Conservation (phyloP, 768 basidiomycete genomes). For the Lactifluus echinatus region DNA sequence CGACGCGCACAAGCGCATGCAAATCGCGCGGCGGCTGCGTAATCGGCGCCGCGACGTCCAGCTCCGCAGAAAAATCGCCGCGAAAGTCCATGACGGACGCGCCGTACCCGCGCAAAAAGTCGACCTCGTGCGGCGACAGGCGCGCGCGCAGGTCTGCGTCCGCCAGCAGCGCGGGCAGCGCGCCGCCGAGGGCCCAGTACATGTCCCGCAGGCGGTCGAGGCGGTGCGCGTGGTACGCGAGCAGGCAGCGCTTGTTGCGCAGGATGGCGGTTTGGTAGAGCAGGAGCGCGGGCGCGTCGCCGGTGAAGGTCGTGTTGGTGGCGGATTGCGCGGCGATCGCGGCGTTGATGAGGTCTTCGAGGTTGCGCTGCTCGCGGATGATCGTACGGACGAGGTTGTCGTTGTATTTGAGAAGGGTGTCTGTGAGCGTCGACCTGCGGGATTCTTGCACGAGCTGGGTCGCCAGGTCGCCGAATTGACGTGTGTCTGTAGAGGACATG, state of each 20-base stretch:
- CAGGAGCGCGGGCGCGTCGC: constrained; percentile 54
- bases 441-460: constrained; percentile 84
- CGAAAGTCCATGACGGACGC: constrained; percentile 76
- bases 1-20: constrained; percentile 79
- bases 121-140: constrained; percentile 73
- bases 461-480: constrained; percentile 77
- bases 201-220: constrained; percentile 74
- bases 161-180: constrained; percentile 72
- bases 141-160: constrained; percentile 60
- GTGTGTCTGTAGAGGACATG: constrained; percentile 37
- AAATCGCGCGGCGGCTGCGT: constrained; percentile 81
- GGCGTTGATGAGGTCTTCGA: constrained; percentile 47
- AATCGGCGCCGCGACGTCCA: constrained; percentile 82
- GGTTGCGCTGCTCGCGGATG: constrained; percentile 85
- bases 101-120: constrained; percentile 78
- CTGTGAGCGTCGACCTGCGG: constrained; percentile 73
- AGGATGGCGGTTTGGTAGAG: constrained; percentile 84
- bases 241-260: constrained; percentile 91
- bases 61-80: constrained; percentile 72
- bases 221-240: constrained; percentile 88
- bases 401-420: constrained; percentile 87
- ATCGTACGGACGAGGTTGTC: constrained; percentile 78
- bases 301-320: constrained; percentile 31
- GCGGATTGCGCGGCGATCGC: constrained; percentile 29
- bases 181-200: constrained; percentile 87